Evolutionary conservation across 208 protist species (phyloP), one percentile per base, ranked within the genome.

Genomic region (Trypanosoma scelopori): DNA sequence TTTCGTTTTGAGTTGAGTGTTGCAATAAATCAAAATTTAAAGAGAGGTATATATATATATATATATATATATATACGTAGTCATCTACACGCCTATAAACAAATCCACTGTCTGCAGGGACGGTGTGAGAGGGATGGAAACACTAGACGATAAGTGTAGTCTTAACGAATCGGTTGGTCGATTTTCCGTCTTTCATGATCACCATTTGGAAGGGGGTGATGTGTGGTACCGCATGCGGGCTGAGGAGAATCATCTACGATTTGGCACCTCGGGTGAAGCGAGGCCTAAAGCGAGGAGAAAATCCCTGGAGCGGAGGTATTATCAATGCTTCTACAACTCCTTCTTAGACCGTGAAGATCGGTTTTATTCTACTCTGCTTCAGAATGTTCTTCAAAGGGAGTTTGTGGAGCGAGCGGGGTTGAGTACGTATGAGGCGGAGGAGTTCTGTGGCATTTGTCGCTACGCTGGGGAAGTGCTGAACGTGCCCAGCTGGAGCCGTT

Each of bases 241-340:
- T 35, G 52, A 52, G 37, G 69, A 74, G 49, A 74, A 74, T 41
- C 59, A 55, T 37, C 25, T 74, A 13, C 28, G 67, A 30, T 74
- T 53, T 49, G 69, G 60, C 5, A 30, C 5, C n/a, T 35, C 9
- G 0, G 11, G 15, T 43, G 22, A 32, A 15, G 27, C 20, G 43
- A 57, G n/a, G 51, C 18, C 50, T n/a, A 53, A 27, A 15, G 41
- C n/a, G 3, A 9, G 5, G 15, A 0, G 27, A 57, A 30, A 47
- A n/a, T 1, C 13, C 5, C 6, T 23, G 9, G 27, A 68, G 20
- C 60, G 47, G 37, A 30, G 68, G 16, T 83, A 79, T 47, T 79
- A 79, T 42, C 58, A 73, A 11, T 71, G 71, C n/a, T 83, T 79
- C 59, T 79, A 83, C 47, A 49, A 79, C 37, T 84, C 78, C 0